Conservation (phyloP, 78 protist genomes). For the Creolimax fragrantissima region DNA sequence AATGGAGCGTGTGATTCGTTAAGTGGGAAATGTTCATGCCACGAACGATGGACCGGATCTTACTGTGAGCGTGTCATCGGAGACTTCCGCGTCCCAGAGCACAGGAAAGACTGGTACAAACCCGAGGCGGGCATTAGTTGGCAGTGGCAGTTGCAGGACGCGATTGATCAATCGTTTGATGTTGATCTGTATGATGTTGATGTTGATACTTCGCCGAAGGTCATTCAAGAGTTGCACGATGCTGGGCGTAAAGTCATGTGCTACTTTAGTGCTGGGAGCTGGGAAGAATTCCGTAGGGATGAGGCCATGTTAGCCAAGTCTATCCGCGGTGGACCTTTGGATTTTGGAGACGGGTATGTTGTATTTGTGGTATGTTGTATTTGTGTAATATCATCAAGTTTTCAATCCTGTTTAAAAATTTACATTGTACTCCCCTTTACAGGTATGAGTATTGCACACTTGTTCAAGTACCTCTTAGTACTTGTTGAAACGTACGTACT, state of each 20-base stretch:
- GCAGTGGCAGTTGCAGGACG: slow-evolving; percentile 19
- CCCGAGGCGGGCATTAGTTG: slow-evolving; percentile 7
- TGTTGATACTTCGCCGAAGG: not conserved
- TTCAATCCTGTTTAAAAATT: too few relatives aligned
- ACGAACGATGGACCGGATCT: not conserved
- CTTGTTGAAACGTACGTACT: too few relatives aligned
- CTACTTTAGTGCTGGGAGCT: slow-evolving; percentile 4
- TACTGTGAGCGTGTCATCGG: slow-evolving; percentile 21
- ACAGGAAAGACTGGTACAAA: not conserved
- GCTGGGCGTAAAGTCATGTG: slow-evolving; percentile 16
- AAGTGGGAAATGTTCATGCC: not conserved
- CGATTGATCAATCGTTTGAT: not conserved
- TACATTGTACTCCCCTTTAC: too few relatives aligned
- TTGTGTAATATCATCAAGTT: too few relatives aligned
- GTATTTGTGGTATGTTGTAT: too few relatives aligned
- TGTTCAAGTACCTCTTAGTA: too few relatives aligned
- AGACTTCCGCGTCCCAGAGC: not conserved
- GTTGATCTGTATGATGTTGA: slow-evolving; percentile 13
- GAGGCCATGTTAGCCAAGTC: not conserved
- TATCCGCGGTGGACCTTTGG: not conserved
- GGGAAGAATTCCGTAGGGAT: slow-evolving; percentile 8
- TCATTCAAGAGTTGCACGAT: not conserved
- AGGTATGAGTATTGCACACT: too few relatives aligned
- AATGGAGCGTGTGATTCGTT: not conserved
- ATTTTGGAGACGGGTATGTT: not conserved